phyloP scores from a whole-genome alignment of 192 early-diverging fungal species.

The Jimgerdemannia flammicorona region DNA sequence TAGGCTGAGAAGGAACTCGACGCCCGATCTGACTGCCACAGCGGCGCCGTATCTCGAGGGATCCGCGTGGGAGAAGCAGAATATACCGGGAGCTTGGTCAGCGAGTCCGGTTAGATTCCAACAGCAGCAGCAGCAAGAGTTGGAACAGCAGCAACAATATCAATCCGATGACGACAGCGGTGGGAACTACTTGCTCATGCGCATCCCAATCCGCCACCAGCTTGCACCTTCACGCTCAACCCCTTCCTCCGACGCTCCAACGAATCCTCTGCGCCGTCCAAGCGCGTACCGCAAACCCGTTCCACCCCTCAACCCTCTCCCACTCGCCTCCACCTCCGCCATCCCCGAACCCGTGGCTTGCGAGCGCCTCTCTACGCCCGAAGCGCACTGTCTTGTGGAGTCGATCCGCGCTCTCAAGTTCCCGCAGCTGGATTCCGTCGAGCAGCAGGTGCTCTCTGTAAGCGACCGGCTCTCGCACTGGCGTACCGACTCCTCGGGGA shows the following conservation, averaged over 20 bases:
- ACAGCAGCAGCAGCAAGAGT: too few species aligned
- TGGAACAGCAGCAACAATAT: too few species aligned
- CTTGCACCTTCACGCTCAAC: neutral
- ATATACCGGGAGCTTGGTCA: too few species aligned
- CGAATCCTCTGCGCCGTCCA: neutral
- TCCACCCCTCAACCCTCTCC: neutral
- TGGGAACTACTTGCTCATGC: neutral
- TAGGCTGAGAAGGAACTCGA: neutral
- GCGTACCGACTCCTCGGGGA: conserved; percentile 10
- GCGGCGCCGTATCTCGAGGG: too few species aligned
- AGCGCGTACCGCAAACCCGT: neutral
- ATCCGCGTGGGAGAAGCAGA: too few species aligned
- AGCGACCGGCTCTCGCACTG: neutral
- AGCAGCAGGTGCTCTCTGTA: neutral
- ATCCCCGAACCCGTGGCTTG: neutral
- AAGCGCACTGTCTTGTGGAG: conserved; percentile 7
- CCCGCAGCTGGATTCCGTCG: conserved; percentile 5
- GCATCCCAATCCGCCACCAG: neutral
- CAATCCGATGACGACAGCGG: neutral
- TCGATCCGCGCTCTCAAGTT: conserved; percentile 13
- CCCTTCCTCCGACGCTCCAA: neutral
- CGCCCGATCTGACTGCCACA: neutral
- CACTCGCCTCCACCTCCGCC: too few species aligned
- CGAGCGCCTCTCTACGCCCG: conserved; percentile 11
- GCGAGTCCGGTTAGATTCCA: too few species aligned